Conservation (phyloP, 495 filamentous ascomycete genomes). For the Talaromyces wortmannii region DNA sequence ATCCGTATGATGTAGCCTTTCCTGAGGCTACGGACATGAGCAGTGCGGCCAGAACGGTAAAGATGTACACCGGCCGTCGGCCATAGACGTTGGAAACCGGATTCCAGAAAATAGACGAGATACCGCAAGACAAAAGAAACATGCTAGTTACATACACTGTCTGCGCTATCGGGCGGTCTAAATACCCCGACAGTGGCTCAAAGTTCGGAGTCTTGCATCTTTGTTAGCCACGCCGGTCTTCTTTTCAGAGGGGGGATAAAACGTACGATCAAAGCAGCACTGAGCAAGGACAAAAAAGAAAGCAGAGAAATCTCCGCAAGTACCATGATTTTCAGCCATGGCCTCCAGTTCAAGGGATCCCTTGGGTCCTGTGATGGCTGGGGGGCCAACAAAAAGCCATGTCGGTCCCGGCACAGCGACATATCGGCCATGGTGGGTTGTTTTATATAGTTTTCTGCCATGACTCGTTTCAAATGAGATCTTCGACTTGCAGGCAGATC, state of each 20-base stretch:
- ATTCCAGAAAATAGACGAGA: background rate
- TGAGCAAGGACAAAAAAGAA: background rate
- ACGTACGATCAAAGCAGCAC: background rate
- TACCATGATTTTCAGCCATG: background rate
- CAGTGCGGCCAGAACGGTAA: slow-evolving; percentile 20
- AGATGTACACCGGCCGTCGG: slow-evolving; percentile 23
- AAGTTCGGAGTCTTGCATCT: background rate
- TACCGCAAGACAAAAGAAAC: background rate
- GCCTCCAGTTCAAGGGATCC: background rate
- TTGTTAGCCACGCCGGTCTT: background rate
- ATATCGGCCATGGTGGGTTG: background rate
- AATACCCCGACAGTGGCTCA: background rate
- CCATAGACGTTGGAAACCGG: slow-evolving; percentile 21
- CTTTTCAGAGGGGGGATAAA: background rate
- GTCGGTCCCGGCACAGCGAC: background rate
- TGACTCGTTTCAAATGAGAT: too few relatives aligned
- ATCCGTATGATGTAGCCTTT: slow-evolving; percentile 21
- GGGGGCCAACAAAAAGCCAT: background rate
- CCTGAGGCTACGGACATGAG: slow-evolving; percentile 18
- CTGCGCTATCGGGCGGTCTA: background rate
- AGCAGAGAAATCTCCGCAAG: background rate
- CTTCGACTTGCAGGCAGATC: too few relatives aligned
- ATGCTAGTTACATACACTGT: background rate
- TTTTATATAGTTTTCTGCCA: too few relatives aligned
- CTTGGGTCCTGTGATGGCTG: background rate